Conservation (phyloP, 139 green algal genomes). For the Tetraselmis striata region DNA sequence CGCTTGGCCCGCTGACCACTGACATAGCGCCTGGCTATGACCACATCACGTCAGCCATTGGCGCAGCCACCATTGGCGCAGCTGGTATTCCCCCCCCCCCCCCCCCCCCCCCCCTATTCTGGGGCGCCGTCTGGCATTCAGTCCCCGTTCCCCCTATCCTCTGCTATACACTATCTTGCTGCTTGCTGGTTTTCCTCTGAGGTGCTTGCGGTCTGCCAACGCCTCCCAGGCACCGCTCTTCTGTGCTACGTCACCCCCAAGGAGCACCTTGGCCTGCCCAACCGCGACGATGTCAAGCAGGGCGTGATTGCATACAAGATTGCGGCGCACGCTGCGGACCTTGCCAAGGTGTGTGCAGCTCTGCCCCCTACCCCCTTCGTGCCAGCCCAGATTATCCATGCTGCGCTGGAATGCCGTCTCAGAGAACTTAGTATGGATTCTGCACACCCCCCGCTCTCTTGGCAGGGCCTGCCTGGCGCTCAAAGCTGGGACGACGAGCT, state of each 20-base stretch:
- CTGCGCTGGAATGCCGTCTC: too few relatives aligned
- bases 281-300: constrained; percentile 81
- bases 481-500: constrained; percentile 83
- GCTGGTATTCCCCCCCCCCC: constrained; percentile 12
- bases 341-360: constrained; percentile 90
- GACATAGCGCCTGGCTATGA: constrained; percentile 95
- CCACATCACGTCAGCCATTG: constrained; percentile 96
- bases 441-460: too few relatives aligned
- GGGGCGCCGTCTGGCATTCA: not conserved
- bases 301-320: constrained; percentile 98
- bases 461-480: constrained; percentile 67
- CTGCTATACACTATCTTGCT: not conserved
- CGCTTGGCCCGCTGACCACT: constrained; percentile 88
- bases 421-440: too few relatives aligned
- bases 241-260: constrained; percentile 98
- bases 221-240: constrained; percentile 72
- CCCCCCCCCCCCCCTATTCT: not conserved
- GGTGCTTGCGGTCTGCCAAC: not conserved
- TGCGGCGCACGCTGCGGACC: constrained; percentile 88
- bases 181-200: not conserved
- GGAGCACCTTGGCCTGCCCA: constrained; percentile 93
- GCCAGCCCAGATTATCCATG: not conserved
- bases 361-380: too few relatives aligned
- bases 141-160: too few relatives aligned
- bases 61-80: constrained; percentile 85